These are phyloP conservation scores for Babesia sp. DNA, from an alignment of 169 alveolate species.

Conservation along the genomic window DNA sequence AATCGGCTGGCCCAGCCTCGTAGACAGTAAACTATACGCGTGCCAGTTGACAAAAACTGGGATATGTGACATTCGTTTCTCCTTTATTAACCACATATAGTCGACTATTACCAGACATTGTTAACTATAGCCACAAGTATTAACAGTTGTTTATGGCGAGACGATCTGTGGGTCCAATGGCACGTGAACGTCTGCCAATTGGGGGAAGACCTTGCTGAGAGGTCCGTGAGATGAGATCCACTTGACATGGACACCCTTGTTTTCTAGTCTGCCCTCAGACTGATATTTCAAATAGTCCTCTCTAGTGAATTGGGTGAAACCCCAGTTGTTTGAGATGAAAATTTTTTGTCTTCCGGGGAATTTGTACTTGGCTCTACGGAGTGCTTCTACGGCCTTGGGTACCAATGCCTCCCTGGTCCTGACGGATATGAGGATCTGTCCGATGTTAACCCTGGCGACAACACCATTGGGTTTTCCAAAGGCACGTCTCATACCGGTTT, in stretches of 20 bases:
- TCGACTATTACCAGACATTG: too few relatives aligned
- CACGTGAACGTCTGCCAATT: conserved; percentile 41
- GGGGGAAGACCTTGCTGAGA: conserved; percentile 70
- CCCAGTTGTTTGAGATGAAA: conserved; percentile 96
- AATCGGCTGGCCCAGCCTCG: too few relatives aligned
- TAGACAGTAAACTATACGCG: too few relatives aligned
- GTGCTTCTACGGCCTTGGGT: conserved; percentile 91
- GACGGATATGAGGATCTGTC: conserved; percentile 93
- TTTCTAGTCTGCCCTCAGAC: conserved; percentile 90
- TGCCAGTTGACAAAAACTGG: too few relatives aligned
- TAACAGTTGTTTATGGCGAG: conserved; percentile 29
- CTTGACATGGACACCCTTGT: conserved; percentile 88
- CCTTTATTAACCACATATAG: too few relatives aligned
- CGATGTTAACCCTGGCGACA: conserved; percentile 95
- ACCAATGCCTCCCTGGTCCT: conserved; percentile 88
- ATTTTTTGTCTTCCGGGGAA: conserved; percentile 99
- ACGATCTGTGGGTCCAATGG: conserved; percentile 53
- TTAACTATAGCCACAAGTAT: too few relatives aligned
- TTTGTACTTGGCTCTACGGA: conserved; percentile 97
- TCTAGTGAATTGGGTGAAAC: conserved; percentile 95
- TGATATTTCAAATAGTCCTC: conserved; percentile 92
- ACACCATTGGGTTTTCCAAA: conserved; percentile 98
- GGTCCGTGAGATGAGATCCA: conserved; percentile 83
- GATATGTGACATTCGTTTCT: too few relatives aligned
- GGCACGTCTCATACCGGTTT: conserved; percentile 99